Conservation (phyloP, 345 rosid species). For the Erodium maritimum region DNA sequence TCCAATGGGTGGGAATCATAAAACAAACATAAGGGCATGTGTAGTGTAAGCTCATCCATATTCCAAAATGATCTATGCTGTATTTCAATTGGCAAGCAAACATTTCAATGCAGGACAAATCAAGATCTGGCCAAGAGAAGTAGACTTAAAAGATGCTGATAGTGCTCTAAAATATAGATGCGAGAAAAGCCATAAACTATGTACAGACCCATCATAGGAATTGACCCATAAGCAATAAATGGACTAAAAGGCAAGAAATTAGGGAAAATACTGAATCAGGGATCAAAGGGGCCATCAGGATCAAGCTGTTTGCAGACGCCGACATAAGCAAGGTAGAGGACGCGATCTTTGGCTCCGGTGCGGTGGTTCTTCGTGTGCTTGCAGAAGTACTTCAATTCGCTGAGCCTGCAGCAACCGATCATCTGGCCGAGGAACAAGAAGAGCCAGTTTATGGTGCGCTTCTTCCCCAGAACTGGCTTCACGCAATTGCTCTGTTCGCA, state of each 20-base stretch:
- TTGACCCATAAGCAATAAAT: too few relatives aligned
- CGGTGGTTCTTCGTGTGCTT: conserved; percentile 65
- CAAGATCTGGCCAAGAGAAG: too few relatives aligned
- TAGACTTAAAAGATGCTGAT: too few relatives aligned
- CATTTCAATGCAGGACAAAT: too few relatives aligned
- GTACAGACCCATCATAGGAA: too few relatives aligned
- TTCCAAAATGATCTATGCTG: too few relatives aligned
- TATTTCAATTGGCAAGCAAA: too few relatives aligned
- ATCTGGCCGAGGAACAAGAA: conserved; percentile 68
- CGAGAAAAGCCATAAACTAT: too few relatives aligned
- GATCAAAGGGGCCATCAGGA: conserved; percentile 33
- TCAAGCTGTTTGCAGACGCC: conserved; percentile 61
- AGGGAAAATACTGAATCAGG: conserved; percentile 4
- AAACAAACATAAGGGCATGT: too few relatives aligned
- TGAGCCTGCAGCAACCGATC: conserved; percentile 57
- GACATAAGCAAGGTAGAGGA: conserved; percentile 53
- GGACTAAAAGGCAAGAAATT: background rate
- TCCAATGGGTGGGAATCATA: too few relatives aligned
- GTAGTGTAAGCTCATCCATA: too few relatives aligned
- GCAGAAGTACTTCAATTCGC: conserved; percentile 77
- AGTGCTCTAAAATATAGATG: too few relatives aligned
- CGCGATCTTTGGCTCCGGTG: conserved; percentile 77
- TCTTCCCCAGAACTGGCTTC: conserved; percentile 45
- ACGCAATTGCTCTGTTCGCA: conserved; percentile 45
- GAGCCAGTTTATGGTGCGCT: conserved; percentile 63